A percentile compares a stretch with the other conserved stretches of the same genome.
These are phyloP conservation scores for Setaria viridis DNA, from an alignment of 202 grass and related monocot species.

Conservation along the genomic window DNA sequence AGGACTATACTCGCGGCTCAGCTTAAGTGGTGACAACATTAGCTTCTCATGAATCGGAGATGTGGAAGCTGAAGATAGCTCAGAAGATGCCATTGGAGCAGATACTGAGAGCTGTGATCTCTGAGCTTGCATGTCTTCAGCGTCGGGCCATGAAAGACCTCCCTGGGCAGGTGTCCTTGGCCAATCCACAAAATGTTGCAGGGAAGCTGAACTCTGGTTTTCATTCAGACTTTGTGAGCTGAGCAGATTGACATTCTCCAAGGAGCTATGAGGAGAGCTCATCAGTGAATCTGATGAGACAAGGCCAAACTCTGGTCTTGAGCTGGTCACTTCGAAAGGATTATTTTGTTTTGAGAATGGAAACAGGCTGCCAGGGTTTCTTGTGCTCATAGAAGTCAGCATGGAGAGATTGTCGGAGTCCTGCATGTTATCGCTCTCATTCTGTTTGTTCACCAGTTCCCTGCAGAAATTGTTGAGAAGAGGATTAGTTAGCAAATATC, in stretches of 20 bases:
- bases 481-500: constrained; percentile 15
- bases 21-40: constrained; percentile 61
- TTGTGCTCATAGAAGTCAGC: constrained; percentile 63
- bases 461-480: constrained; percentile 45
- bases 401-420: constrained; percentile 62
- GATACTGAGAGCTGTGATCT: constrained; percentile 79
- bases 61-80: constrained; percentile 65
- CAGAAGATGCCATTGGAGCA: constrained; percentile 64
- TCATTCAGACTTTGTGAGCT: constrained; percentile 49
- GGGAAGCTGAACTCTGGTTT: constrained; percentile 59
- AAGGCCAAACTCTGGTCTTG: constrained; percentile 58
- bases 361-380: constrained; percentile 46
- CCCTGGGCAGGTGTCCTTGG: constrained; percentile 60
- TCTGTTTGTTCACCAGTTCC: constrained; percentile 57
- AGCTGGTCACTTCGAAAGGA: constrained; percentile 63
- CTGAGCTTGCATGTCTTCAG: constrained; percentile 73
- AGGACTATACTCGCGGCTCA: constrained; percentile 52
- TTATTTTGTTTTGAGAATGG: constrained; percentile 78
- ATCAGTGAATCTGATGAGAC: constrained; percentile 62
- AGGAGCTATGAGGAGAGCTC: constrained; percentile 57
- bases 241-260: constrained; percentile 63
- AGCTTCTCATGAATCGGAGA: constrained; percentile 70
- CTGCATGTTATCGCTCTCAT: constrained; percentile 53
- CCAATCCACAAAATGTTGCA: constrained; percentile 87
- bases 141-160: constrained; percentile 62